Conservation (phyloP, 1,139 yeast genomes). For the Geotrichum restrictum region DNA sequence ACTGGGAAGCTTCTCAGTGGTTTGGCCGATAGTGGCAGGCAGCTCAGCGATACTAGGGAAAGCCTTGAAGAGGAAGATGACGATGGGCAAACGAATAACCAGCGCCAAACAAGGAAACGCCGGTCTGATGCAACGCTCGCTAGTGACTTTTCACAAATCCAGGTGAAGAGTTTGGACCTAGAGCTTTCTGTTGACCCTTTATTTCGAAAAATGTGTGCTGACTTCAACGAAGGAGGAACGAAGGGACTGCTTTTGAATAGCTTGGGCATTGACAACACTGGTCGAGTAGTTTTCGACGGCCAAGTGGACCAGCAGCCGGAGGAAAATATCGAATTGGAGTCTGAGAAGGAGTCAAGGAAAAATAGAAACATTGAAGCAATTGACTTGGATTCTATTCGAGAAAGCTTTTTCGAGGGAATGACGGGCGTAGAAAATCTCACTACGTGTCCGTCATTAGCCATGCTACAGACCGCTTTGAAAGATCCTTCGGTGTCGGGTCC, state of each 20-base stretch:
- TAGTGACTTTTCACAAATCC: conserved; percentile 55
- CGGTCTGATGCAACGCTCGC: conserved; percentile 48
- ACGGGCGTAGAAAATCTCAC: conserved; percentile 41
- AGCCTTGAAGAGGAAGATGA: conserved; percentile 30
- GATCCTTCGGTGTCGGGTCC: conserved; percentile 40
- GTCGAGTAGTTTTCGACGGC: conserved; percentile 61
- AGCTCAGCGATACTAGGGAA: conserved; percentile 22
- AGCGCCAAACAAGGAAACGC: conserved; percentile 26
- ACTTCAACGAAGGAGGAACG: conserved; percentile 95
- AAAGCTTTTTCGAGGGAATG: conserved; percentile 28
- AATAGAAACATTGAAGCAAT: conserved; percentile 14
- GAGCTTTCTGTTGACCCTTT: conserved; percentile 82
- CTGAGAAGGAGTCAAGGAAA: background rate
- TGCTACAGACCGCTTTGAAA: conserved; percentile 53
- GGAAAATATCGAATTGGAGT: conserved; percentile 24
- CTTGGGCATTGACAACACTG: conserved; percentile 53
- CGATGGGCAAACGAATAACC: conserved; percentile 31
- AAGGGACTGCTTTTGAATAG: conserved; percentile 75
- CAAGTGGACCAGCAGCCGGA: conserved; percentile 32
- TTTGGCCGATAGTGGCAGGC: conserved; percentile 41
- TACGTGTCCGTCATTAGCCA: conserved; percentile 61
- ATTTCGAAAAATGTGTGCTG: conserved; percentile 83
- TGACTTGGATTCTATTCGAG: conserved; percentile 21
- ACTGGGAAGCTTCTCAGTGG: conserved; percentile 85
- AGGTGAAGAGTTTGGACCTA: conserved; percentile 66